A percentile compares a stretch with the other conserved stretches of the same genome.
phyloP scores from a whole-genome alignment of 2,329 filamentous ascomycete genomes.

The Pseudogymnoascus sp. region DNA sequence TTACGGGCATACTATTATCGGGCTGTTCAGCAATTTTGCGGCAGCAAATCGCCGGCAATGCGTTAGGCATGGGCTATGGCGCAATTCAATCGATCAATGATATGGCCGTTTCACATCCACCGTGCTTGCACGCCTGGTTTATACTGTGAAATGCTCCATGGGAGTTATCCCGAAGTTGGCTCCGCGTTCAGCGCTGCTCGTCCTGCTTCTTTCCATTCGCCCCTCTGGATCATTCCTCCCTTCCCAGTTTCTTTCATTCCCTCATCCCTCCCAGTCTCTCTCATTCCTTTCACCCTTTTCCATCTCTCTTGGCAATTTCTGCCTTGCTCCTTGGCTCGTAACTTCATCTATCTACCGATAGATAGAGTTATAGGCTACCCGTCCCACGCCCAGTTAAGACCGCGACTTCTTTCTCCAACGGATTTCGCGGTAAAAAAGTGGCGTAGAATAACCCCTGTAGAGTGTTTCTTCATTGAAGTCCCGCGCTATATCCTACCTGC shows the following conservation, averaged over 20 bases:
- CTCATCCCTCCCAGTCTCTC: neutral
- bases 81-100: slow-evolving; percentile 33
- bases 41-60: slow-evolving; percentile 11
- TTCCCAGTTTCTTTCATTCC: neutral
- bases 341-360: neutral
- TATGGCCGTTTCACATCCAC: slow-evolving; percentile 64
- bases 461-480: slow-evolving; percentile 36
- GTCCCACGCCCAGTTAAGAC: slow-evolving; percentile 73
- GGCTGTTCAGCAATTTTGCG: slow-evolving; percentile 9
- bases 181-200: slow-evolving; percentile 14
- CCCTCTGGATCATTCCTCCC: neutral
- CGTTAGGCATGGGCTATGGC: slow-evolving; percentile 28
- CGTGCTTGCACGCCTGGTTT: slow-evolving; percentile 33
- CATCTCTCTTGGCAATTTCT: neutral
- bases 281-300: neutral
- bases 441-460: slow-evolving; percentile 63
- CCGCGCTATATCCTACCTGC: slow-evolving; percentile 58
- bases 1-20: slow-evolving; percentile 12
- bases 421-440: slow-evolving; percentile 89
- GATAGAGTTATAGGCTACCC: neutral
- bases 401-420: slow-evolving; percentile 66
- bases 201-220: slow-evolving; percentile 5
- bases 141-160: slow-evolving; percentile 64
- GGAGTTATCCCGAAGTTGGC: slow-evolving; percentile 62
- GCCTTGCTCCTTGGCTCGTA: neutral